phyloP scores from a whole-genome alignment of 345 rosid species.

The Excoecaria cochinchinensis region DNA sequence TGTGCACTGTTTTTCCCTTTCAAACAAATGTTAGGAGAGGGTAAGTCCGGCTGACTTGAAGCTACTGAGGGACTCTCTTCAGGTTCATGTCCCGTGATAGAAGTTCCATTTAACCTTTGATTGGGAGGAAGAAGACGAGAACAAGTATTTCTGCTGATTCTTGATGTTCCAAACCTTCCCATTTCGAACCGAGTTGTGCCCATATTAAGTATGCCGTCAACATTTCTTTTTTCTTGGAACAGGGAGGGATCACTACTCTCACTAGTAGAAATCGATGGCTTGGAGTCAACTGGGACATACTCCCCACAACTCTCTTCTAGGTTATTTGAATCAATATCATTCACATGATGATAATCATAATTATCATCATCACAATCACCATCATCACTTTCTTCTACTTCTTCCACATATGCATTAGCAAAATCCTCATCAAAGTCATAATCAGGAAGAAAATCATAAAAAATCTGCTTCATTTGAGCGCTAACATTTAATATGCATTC shows the following conservation, averaged over 20 bases:
- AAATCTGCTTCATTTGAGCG: constrained; percentile 65
- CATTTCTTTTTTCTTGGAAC: constrained; percentile 24
- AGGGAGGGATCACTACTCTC: constrained; percentile 11
- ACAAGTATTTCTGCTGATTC: constrained; percentile 6
- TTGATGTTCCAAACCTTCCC: constrained; percentile 17
- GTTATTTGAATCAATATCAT: constrained; percentile 31
- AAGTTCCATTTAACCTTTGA: constrained; percentile 12
- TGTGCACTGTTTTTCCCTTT: constrained; percentile 25
- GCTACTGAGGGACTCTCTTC: constrained; percentile 24
- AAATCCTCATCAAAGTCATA: constrained; percentile 56
- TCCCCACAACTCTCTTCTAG: constrained; percentile 60
- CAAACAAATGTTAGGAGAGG: constrained; percentile 21
- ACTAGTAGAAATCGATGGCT: constrained; percentile 12
- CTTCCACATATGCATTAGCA: constrained; percentile 73
- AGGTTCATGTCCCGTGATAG: constrained; percentile 29
- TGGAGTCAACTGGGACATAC: constrained; percentile 25
- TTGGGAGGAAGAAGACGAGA: neutral
- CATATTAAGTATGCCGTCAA: constrained; percentile 13
- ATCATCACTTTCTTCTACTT: constrained; percentile 44
- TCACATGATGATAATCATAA: constrained; percentile 10
- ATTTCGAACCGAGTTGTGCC: constrained; percentile 17
- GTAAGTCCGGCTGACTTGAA: constrained; percentile 20
- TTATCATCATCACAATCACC: constrained; percentile 38
- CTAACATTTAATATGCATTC: constrained; percentile 70
- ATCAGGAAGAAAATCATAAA: constrained; percentile 60